These are phyloP conservation scores for Sapria himalayana DNA, from an alignment of 345 rosid species.

Conservation along the genomic window DNA sequence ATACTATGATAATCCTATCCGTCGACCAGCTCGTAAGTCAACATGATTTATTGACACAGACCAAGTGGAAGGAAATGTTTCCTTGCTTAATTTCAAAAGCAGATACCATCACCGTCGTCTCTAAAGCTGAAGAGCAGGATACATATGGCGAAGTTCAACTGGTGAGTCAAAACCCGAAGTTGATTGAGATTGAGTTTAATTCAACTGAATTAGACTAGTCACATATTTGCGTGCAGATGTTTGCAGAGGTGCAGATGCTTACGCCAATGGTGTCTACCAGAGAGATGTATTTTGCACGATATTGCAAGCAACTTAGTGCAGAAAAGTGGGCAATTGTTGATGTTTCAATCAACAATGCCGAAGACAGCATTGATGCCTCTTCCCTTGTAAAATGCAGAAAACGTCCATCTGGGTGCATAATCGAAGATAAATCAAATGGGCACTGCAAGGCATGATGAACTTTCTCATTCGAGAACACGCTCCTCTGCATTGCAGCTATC, in stretches of 20 bases:
- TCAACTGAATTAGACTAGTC: background rate
- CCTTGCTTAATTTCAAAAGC: conserved; percentile 87
- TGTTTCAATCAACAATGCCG: conserved; percentile 63
- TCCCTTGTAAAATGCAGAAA: conserved; percentile 65
- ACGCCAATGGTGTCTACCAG: conserved; percentile 85
- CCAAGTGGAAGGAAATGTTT: conserved; percentile 93
- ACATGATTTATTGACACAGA: conserved; percentile 23
- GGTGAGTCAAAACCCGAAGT: conserved; percentile 34
- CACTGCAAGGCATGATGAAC: conserved; percentile 49
- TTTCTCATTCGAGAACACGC: background rate
- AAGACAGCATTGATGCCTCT: conserved; percentile 69
- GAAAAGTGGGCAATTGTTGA: conserved; percentile 91
- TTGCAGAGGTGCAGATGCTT: conserved; percentile 84
- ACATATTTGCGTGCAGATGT: conserved; percentile 44
- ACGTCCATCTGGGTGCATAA: conserved; percentile 93
- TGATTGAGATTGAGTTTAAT: too few relatives aligned
- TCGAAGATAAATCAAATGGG: conserved; percentile 74
- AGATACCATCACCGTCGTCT: conserved; percentile 53
- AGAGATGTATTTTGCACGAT: conserved; percentile 77
- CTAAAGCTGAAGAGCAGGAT: conserved; percentile 58
- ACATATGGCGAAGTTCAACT: conserved; percentile 61
- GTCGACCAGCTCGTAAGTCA: too few relatives aligned
- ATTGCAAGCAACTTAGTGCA: conserved; percentile 52
- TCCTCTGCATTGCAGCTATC: too few relatives aligned
- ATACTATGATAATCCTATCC: too few relatives aligned